Base-by-base conservation (phyloP, 345 rosid genomes). In the Salix viminalis region DNA sequence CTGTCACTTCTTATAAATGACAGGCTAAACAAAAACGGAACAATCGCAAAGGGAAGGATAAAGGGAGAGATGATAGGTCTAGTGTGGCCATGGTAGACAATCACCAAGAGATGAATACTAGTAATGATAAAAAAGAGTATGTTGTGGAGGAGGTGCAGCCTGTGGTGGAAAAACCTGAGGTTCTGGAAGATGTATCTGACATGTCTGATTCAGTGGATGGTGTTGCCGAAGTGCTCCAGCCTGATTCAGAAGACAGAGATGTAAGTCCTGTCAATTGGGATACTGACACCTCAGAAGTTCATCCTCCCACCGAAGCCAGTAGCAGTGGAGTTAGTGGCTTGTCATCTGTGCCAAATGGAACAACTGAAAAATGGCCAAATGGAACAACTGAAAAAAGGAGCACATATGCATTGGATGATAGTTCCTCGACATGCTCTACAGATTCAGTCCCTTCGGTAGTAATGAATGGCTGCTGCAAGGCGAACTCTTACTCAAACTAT, bases 11-110 rank as follows among this genome's bases (percentile, higher is more conserved):
- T 73, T 65, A 9, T 75, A 41, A 65, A 60, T 76, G 13, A 37
- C 81, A 96, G 97, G 89, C 92, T 28, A 96, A 93, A 88, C 97
- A 93, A 79, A 96, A 90, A 78, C 88, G 94, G 82, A 90, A 91
- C 80, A 96, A 86, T 81, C 90, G 94, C 70, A 96, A 88, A 84
- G 91, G 83, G 65, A 96, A 90, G 86, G 94, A 90, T 41, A 96
- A 90, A 84, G 92, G 81, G 78, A 92, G 88, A 84, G 98, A 87
- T 39, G 96, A 89, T 74, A 90, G 88, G 79, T 61, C 83, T 39
- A 65, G 73, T 80, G 61, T 64, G 28, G 69, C 82, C 65, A 54
- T 77, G 32, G 73, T 80, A 74, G 89, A 83, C 73, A 88, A 87
- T 80, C 87, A 78, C 41, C 85, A 81, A 66, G 85, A 82, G 70